Conservation (phyloP, 1,139 yeast genomes). For the Sugiyamaella grinbergsii region DNA sequence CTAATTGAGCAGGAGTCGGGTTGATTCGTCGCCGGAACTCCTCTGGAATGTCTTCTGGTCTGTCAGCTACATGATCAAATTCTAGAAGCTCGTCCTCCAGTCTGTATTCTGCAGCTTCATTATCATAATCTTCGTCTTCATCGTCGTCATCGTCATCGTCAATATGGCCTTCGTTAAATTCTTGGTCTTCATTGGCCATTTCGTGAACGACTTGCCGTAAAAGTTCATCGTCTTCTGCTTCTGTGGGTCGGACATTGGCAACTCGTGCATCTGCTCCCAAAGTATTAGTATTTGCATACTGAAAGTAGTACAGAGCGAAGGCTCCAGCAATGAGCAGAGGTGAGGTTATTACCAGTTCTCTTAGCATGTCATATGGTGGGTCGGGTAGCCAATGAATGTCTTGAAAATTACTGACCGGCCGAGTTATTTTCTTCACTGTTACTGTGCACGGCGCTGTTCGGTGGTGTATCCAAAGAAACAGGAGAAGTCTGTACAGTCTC, state of each 20-base stretch:
- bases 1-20: conserved; percentile 27
- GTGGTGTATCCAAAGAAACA: background rate
- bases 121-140: conserved; percentile 6
- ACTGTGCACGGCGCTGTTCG: conserved; percentile 12
- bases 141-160: conserved; percentile 19
- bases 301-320: conserved; percentile 7
- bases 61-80: too few species aligned
- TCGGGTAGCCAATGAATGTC: too few species aligned
- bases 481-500: too few species aligned
- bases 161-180: conserved; percentile 13
- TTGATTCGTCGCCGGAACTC: conserved; percentile 22
- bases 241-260: conserved; percentile 4
- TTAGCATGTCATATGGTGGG: too few species aligned
- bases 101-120: conserved; percentile 12
- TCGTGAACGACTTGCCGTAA: conserved; percentile 5
- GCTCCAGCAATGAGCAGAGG: conserved; percentile 20
- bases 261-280: too few species aligned
- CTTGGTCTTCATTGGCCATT: conserved; percentile 5
- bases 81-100: conserved; percentile 8
- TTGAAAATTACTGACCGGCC: too few species aligned
- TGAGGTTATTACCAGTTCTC: conserved; percentile 22
- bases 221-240: conserved; percentile 16
- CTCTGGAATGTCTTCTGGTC: conserved; percentile 14
- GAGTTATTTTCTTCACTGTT: too few species aligned
- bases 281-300: too few species aligned